phyloP scores from a whole-genome alignment of 2,329 filamentous ascomycete species.

The Pyrenophora graminea region DNA sequence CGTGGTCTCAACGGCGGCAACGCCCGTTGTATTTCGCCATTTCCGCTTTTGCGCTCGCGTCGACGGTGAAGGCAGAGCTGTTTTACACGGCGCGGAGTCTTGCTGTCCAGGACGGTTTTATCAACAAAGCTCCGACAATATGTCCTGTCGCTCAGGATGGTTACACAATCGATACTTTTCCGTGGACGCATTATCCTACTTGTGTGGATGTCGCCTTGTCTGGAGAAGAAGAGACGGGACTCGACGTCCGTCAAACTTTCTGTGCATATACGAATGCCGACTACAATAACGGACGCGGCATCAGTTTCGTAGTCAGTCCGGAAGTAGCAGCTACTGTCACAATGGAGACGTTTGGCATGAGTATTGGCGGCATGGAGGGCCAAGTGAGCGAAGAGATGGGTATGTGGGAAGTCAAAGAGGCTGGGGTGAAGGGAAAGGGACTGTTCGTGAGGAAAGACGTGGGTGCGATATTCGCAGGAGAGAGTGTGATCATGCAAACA shows the following conservation, averaged over 20 bases:
- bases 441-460: constrained; percentile 29
- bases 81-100: constrained; percentile 26
- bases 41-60: constrained; percentile 5
- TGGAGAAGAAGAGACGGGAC: constrained; percentile 8
- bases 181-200: constrained; percentile 37
- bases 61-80: constrained; percentile 15
- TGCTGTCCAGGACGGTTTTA: constrained; percentile 24
- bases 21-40: background rate
- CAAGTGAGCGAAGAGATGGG: constrained; percentile 20
- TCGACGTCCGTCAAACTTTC: constrained; percentile 16
- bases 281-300: constrained; percentile 34
- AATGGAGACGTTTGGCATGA: constrained; percentile 18
- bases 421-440: constrained; percentile 29
- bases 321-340: constrained; percentile 29
- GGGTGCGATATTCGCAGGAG: constrained; percentile 26
- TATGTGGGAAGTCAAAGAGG: constrained; percentile 28
- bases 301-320: constrained; percentile 36
- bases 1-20: constrained; percentile 1
- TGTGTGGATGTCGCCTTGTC: constrained; percentile 25
- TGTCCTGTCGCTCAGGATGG: constrained; percentile 33
- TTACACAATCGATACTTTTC: constrained; percentile 30
- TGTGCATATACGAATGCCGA: constrained; percentile 35
- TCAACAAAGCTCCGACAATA: constrained; percentile 15
- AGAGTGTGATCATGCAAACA: constrained; percentile 30
- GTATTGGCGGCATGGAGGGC: constrained; percentile 16